A percentile compares a stretch with the other conserved stretches of the same genome.
These are phyloP conservation scores for Pythium coloratum DNA, from an alignment of 352 stramenopile species.

Conservation along the genomic window DNA sequence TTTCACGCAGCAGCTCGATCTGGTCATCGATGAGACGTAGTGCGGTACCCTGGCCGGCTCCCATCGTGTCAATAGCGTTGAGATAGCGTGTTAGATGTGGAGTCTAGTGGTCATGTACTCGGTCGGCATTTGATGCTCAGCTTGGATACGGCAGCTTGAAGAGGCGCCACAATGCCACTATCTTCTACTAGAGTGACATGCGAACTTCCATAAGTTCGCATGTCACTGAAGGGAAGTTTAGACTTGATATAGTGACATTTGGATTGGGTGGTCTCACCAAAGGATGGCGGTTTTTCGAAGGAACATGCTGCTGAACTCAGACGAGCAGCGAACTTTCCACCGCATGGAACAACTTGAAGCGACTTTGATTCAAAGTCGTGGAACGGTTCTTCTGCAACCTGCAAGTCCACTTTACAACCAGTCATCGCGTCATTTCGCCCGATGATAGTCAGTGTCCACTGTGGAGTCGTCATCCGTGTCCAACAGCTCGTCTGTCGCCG, in stretches of 20 bases:
- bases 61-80: constrained; percentile 33
- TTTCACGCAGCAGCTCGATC: constrained; percentile 70
- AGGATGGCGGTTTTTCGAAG: background rate
- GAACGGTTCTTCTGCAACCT: background rate
- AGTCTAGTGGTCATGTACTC: too few relatives aligned
- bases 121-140: too few relatives aligned
- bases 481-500: background rate
- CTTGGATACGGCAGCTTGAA: background rate
- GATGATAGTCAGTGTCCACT: too few relatives aligned
- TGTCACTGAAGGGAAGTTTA: background rate
- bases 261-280: background rate
- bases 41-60: constrained; percentile 46
- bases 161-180: background rate
- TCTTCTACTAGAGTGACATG: background rate
- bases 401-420: background rate
- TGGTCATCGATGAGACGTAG: constrained; percentile 56
- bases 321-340: background rate
- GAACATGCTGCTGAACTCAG: background rate
- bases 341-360: background rate
- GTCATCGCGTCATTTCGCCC: too few relatives aligned
- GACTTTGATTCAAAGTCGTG: too few relatives aligned
- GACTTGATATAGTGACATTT: background rate
- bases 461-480: background rate
- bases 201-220: background rate
- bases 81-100: background rate